Evolutionary conservation across 768 basidiomycete species (phyloP), one percentile per base, ranked within the genome.

Genomic region (Imleria badia): DNA sequence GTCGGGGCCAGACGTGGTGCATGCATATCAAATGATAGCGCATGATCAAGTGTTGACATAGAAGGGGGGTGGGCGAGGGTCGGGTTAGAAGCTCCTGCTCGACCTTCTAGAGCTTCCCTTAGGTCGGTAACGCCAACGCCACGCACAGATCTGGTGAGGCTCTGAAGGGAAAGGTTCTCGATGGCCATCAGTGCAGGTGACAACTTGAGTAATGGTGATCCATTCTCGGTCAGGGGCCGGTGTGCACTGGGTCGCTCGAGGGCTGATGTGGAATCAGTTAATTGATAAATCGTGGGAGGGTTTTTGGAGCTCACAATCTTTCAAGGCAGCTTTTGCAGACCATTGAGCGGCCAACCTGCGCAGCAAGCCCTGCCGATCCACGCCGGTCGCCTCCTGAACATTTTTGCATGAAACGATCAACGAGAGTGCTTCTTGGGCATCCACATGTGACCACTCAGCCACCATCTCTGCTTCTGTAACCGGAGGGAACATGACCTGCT

Each of bases 181-280:
- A 91, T 89, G 60, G 90, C 86, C 91, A 94, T 96, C 57, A 96
- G 75, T 15, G 87, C 85, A 33, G 91, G 91, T 6, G 91, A 88
- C 33, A 94, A 83, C 66, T 85, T 90, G 49, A 91, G 79, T 40
- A 93, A 78, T 3, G 89, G 87, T 3, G 88, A 83, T 38, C 87
- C 73, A 14, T 84, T 84, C 60, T 92, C 89, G 51, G 81, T 81
- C 22, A 87, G 78, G 20, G 81, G 79, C 20, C 91, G 85, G 55
- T 80, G 83, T 13, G 70, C 71, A 13, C 75, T 71, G 14, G 78
- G 76, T 46, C 74, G 75, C 61, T 87, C 86, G 31, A 82, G 73
- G 11, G 86, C 86, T 86, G 58, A 10, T 35, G 36, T 48, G 60
- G 52, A 50, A 23, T 45, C 14, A 33, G 48, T 60, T 13, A 52